These are phyloP conservation scores for Fusarium mangiferae DNA, from an alignment of 2,329 filamentous ascomycete species.

Conservation along the genomic window DNA sequence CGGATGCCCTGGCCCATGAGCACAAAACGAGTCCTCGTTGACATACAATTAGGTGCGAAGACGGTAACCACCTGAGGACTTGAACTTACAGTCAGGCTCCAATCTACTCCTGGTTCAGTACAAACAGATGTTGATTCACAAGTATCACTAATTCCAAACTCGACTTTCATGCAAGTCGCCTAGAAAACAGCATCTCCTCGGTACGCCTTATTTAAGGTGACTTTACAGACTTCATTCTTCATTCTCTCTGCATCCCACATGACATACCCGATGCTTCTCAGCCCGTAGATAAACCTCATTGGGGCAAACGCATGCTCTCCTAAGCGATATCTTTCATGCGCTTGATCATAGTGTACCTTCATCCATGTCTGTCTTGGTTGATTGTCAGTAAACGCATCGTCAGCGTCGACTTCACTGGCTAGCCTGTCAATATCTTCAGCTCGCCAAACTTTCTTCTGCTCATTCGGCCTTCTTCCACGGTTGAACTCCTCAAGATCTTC, in stretches of 20 bases:
- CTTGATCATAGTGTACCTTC: conserved; percentile 28
- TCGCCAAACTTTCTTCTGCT: conserved; percentile 12
- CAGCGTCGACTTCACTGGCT: conserved; percentile 26
- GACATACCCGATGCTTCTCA: conserved; percentile 35
- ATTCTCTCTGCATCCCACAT: conserved; percentile 38
- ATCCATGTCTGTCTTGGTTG: conserved; percentile 33
- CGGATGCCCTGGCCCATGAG: background rate
- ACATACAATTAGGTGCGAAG: background rate
- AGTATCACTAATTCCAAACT: background rate
- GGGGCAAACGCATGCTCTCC: conserved; percentile 26
- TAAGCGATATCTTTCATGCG: conserved; percentile 26
- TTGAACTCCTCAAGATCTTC: conserved; percentile 33
- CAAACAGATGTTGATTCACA: background rate
- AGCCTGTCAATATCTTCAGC: conserved; percentile 34
- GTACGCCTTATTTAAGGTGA: conserved; percentile 28
- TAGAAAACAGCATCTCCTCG: conserved; percentile 33
- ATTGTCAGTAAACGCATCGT: conserved; percentile 24
- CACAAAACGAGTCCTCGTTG: background rate
- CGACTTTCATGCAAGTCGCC: background rate
- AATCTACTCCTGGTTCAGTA: background rate
- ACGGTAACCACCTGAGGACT: too few relatives aligned
- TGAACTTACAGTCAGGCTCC: background rate
- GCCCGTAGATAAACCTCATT: conserved; percentile 34
- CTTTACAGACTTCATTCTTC: conserved; percentile 28
- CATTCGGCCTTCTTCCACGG: background rate